Base-by-base conservation (phyloP, 306 rosid species). In the Sophora flavescens region DNA sequence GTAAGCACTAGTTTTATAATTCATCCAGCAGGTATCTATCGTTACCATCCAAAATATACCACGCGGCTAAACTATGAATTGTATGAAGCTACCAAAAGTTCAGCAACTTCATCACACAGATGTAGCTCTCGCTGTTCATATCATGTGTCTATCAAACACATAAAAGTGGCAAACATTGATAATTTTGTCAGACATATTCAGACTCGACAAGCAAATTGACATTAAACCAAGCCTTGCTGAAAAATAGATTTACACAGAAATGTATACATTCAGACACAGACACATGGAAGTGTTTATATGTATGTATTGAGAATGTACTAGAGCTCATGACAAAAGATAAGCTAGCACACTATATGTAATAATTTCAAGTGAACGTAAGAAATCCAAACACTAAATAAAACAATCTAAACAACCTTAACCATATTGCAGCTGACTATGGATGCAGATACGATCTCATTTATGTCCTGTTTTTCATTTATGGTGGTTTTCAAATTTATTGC, bases 391-490 rank as follows among this genome's bases (percentile, higher is more conserved):
- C 68, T 54, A 41, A 68, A 76, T 71, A 61, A 53, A 39, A 75
- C 36, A 68, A 59, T 50, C 36, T 13, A 81, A 69, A 83, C 88
- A 80, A 95, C 99, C 98, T 95, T 92, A 52, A 88, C 96, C 88
- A 84, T 87, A 70, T 82, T 87, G 88, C 98, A 95, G 81, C 91
- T 85, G 80, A 95, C 81, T 73, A 95, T 79, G 51, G 99, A 95
- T 84, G 99, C 99, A 48, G 98, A 91, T 82, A 92, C 89, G 83
- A 95, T 88, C 87, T 95, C 98, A 56, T 89, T 87, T 54, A 78
- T 64, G 83, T 84, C 89, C 82, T 89, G 93, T 82, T 85, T 89
- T 76, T 86, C 91, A 61, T 94, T 94, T 62, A 90, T 78, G 57
- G 80, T 68, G 28, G 97, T 92, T 83, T 95, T 95, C 88, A 95